Conservation (phyloP, 2,329 filamentous ascomycete genomes). For the Arthrocladium fulminans region DNA sequence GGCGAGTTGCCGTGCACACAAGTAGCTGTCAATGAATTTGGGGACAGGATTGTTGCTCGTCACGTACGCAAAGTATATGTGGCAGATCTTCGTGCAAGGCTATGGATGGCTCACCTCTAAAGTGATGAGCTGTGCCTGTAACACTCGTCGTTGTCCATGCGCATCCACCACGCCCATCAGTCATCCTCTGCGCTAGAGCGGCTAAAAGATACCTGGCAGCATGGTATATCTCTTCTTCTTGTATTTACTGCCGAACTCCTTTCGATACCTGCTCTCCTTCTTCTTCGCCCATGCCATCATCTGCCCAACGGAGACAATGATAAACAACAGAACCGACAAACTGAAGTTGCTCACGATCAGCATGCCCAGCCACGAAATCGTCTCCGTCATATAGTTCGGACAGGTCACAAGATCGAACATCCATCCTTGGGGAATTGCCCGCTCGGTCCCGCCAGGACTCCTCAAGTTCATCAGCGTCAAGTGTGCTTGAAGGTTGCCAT, state of each 20-base stretch:
- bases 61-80: too few relatives aligned
- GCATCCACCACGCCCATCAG: too few relatives aligned
- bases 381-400: conserved; percentile 95
- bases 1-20: too few relatives aligned
- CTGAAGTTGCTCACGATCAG: conserved; percentile 65
- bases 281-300: conserved; percentile 85
- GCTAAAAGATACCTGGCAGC: conserved; percentile 61
- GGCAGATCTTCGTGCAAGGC: too few relatives aligned
- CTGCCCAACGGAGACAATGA: conserved; percentile 60
- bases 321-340: conserved; percentile 69
- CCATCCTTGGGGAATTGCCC: conserved; percentile 77
- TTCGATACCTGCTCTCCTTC: conserved; percentile 84
- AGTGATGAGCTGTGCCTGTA: too few relatives aligned
- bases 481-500: conserved; percentile 73
- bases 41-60: too few relatives aligned
- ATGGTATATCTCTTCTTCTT: conserved; percentile 86
- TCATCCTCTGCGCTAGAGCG: conserved; percentile 24
- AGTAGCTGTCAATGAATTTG: too few relatives aligned
- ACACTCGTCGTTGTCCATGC: too few relatives aligned
- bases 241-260: conserved; percentile 87
- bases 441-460: conserved; percentile 68
- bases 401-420: conserved; percentile 84
- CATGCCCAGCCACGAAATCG: conserved; percentile 75
- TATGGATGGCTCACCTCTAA: too few relatives aligned
- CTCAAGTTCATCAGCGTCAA: conserved; percentile 68